A percentile compares a stretch with the other conserved stretches of the same genome.
Conservation (phyloP, 2,329 filamentous ascomycete genomes). For the Pseudonectria buxi region DNA sequence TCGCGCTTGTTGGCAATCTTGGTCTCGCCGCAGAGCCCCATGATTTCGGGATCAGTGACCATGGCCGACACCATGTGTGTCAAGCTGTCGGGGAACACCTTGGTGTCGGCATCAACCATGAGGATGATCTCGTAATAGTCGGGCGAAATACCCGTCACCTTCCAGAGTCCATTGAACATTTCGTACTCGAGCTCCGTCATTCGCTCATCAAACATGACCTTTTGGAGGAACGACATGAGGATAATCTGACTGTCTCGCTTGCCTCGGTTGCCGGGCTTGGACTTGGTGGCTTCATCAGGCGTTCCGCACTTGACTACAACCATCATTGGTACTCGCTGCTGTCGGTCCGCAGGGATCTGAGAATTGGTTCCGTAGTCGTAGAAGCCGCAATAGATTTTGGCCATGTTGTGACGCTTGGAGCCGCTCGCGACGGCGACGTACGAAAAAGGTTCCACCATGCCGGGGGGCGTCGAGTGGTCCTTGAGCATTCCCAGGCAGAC, state of each 20-base stretch:
- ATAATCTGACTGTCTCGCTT: conserved; percentile 99
- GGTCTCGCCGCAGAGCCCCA: conserved; percentile 97
- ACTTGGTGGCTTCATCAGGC: conserved; percentile 69
- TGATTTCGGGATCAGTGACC: conserved; percentile 98
- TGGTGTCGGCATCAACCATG: conserved; percentile 99
- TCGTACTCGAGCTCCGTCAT: conserved; percentile 99
- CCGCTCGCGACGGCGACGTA: conserved; percentile 96
- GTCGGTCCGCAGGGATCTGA: conserved; percentile 72
- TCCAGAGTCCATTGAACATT: conserved; percentile 99
- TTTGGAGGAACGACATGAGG: conserved; percentile 98
- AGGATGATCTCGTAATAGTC: conserved; percentile 97
- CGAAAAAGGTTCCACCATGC: conserved; percentile 84
- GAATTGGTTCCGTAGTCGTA: conserved; percentile 90
- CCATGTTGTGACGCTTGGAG: conserved; percentile 98
- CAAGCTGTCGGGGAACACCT: conserved; percentile 95
- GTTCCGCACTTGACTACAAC: conserved; percentile 93
- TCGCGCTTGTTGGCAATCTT: conserved; percentile 98
- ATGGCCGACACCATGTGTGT: conserved; percentile 99
- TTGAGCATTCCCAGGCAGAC: conserved; percentile 91
- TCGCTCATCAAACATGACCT: conserved; percentile 99
- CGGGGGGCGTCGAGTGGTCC: conserved; percentile 70
- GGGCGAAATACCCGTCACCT: conserved; percentile 94
- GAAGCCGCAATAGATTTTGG: conserved; percentile 95
- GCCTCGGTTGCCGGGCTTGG: conserved; percentile 93
- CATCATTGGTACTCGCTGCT: conserved; percentile 97